These are phyloP conservation scores for Fusarium robinianum DNA, from an alignment of 2,329 filamentous ascomycete species.

Conservation along the genomic window DNA sequence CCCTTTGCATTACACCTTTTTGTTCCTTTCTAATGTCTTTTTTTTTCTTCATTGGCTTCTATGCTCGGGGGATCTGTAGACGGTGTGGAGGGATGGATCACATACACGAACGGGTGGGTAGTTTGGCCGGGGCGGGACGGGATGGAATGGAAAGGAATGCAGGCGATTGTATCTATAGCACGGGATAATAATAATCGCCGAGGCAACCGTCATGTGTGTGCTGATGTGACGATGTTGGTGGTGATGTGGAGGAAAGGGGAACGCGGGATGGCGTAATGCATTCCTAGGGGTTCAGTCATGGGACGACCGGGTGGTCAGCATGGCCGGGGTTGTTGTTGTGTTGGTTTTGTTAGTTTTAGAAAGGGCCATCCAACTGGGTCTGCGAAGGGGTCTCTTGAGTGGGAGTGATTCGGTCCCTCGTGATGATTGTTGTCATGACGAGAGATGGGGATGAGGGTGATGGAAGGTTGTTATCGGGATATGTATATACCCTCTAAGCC, in stretches of 20 bases:
- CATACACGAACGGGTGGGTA: not conserved
- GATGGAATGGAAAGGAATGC: conserved; percentile 19
- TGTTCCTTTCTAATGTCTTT: too few species aligned
- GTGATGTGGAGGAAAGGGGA: not conserved
- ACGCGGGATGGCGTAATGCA: conserved; percentile 11
- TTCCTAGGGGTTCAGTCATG: too few species aligned
- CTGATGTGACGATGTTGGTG: not conserved
- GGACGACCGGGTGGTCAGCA: conserved; percentile 4
- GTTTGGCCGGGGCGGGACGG: not conserved
- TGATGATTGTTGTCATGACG: too few species aligned
- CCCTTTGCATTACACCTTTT: too few species aligned
- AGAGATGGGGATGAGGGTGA: too few species aligned
- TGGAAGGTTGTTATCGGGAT: too few species aligned
- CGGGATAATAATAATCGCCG: conserved; percentile 28
- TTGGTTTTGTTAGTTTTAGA: conserved; percentile 5
- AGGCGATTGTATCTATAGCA: conserved; percentile 11
- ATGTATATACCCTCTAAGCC: too few species aligned
- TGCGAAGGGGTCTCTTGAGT: too few species aligned
- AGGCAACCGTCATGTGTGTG: conserved; percentile 5
- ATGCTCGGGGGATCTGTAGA: not conserved
- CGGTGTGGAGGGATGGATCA: not conserved
- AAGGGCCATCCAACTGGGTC: too few species aligned
- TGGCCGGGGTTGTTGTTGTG: not conserved
- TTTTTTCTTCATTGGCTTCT: not conserved
- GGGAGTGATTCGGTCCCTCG: too few species aligned